Conservation (phyloP, 345 rosid species). For the Streptanthus diversifolius region DNA sequence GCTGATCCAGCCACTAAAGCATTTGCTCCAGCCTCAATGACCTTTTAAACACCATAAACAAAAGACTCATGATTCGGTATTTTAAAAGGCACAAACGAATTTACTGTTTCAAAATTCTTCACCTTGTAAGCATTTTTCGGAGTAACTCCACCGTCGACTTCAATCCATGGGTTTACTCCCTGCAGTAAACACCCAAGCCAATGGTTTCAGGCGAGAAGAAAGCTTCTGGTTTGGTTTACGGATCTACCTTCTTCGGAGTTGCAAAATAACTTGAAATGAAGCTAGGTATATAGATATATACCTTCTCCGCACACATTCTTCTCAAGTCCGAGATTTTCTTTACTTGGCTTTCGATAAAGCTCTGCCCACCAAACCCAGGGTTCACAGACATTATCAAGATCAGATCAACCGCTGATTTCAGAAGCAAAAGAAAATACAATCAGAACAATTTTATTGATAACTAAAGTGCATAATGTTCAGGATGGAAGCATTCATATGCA, state of each 20-base stretch:
- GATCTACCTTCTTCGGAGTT: not conserved
- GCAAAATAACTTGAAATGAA: not conserved
- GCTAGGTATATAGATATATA: constrained; percentile 17
- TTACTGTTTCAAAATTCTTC: constrained; percentile 8
- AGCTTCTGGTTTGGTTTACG: not conserved
- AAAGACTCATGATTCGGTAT: not conserved
- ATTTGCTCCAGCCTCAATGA: constrained; percentile 92
- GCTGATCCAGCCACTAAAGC: constrained; percentile 95
- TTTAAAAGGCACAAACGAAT: not conserved
- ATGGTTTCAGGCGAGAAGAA: not conserved
- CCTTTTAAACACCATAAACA: constrained; percentile 36
- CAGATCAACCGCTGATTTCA: constrained; percentile 68
- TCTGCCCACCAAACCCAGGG: constrained; percentile 96
- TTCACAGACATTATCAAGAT: constrained; percentile 95
- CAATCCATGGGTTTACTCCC: constrained; percentile 97
- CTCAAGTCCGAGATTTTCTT: constrained; percentile 81
- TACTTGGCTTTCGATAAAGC: constrained; percentile 96
- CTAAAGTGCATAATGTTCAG: not conserved
- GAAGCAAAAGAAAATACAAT: constrained; percentile 3
- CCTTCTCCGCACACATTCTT: constrained; percentile 84
- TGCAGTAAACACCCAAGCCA: constrained; percentile 30
- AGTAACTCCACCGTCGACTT: constrained; percentile 93
- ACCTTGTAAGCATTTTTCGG: constrained; percentile 90
- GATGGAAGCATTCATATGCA: not conserved
- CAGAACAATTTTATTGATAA: not conserved